phyloP scores from a whole-genome alignment of 2,329 filamentous ascomycete genomes.

The Nemania diffusa region DNA sequence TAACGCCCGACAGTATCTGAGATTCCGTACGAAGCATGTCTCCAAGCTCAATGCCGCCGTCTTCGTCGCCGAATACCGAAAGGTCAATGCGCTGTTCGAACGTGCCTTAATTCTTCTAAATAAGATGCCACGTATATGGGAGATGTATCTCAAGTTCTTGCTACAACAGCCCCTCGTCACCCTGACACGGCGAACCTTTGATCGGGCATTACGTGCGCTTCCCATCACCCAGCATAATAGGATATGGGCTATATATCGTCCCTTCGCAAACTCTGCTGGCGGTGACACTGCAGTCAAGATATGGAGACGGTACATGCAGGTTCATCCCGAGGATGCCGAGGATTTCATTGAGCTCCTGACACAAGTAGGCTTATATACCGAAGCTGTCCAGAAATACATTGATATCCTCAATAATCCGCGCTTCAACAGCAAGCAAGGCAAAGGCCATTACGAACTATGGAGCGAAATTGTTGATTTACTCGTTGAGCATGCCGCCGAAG shows the following conservation, averaged over 20 bases:
- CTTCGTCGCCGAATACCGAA: slow-evolving; percentile 83
- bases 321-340: slow-evolving; percentile 93
- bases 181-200: slow-evolving; percentile 85
- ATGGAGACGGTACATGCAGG: slow-evolving; percentile 96
- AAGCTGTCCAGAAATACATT: slow-evolving; percentile 92
- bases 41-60: slow-evolving; percentile 83
- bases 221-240: slow-evolving; percentile 95
- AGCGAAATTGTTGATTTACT: slow-evolving; percentile 96
- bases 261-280: slow-evolving; percentile 90
- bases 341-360: slow-evolving; percentile 92
- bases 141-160: slow-evolving; percentile 93
- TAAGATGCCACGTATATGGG: slow-evolving; percentile 99
- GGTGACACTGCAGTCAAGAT: slow-evolving; percentile 92
- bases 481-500: slow-evolving; percentile 87
- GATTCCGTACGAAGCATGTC: slow-evolving; percentile 83
- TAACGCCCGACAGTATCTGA: slow-evolving; percentile 73
- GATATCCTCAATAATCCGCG: slow-evolving; percentile 88
- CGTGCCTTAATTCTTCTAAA: slow-evolving; percentile 91
- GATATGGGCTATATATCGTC: slow-evolving; percentile 91
- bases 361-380: slow-evolving; percentile 84
- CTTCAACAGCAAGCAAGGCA: slow-evolving; percentile 92
- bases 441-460: slow-evolving; percentile 97
- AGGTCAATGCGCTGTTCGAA: slow-evolving; percentile 96
- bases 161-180: slow-evolving; percentile 93
- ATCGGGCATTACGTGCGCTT: slow-evolving; percentile 88